Percentiles rank a stretch among this genome's conserved stretches.
These are phyloP conservation scores for Pseudogymnoascus sp. DNA, from an alignment of 2,329 filamentous ascomycete genomes.

Conservation along the genomic window DNA sequence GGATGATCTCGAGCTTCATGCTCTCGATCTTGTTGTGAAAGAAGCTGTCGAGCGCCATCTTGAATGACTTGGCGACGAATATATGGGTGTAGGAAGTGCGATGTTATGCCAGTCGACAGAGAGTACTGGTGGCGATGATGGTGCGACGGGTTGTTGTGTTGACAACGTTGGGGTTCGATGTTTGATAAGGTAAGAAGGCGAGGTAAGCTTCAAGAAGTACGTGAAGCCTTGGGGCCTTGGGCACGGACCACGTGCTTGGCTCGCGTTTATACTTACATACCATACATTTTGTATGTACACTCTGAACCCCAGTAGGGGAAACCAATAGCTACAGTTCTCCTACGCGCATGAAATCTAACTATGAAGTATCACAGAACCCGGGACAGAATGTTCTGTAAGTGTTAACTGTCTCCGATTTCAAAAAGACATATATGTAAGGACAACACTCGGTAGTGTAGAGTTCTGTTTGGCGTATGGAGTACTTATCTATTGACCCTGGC, in stretches of 20 bases:
- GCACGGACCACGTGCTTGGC: constrained; percentile 5
- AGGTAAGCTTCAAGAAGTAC: constrained; percentile 10
- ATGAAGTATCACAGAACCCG: not conserved
- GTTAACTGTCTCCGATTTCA: not conserved
- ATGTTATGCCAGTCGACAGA: not conserved
- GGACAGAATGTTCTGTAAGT: not conserved
- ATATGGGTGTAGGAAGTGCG: not conserved
- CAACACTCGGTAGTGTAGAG: not conserved
- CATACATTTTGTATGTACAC: not conserved
- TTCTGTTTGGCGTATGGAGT: not conserved
- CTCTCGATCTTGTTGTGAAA: constrained; percentile 99
- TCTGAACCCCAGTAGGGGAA: not conserved
- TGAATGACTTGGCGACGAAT: constrained; percentile 31
- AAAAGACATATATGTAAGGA: not conserved
- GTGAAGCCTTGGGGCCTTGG: constrained; percentile 10
- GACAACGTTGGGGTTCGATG: constrained; percentile 4
- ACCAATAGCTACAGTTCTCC: not conserved
- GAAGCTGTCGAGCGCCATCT: constrained; percentile 98
- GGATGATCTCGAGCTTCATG: constrained; percentile 99
- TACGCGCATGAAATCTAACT: not conserved
- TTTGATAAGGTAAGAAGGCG: constrained; percentile 8
- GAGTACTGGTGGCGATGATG: constrained; percentile 8
- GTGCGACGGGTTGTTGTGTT: constrained; percentile 1
- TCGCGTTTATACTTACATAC: not conserved
- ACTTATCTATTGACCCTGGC: not conserved